These are phyloP conservation scores for Rhinocladiella mackenziei DNA, from an alignment of 2,329 filamentous ascomycete genomes.

Conservation along the genomic window DNA sequence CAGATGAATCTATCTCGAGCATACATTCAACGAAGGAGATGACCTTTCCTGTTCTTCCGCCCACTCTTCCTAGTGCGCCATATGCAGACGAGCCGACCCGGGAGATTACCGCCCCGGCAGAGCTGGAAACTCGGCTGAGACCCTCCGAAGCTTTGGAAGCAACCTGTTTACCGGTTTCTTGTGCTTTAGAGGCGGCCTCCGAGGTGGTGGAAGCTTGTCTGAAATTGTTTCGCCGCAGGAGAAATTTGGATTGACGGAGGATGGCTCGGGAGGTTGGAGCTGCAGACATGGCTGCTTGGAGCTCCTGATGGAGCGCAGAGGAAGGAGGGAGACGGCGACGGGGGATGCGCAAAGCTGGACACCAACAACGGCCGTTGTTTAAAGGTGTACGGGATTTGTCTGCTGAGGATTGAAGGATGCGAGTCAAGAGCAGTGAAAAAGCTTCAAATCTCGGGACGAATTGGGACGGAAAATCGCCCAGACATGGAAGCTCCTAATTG, in stretches of 20 bases:
- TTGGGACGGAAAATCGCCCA: conserved; percentile 15
- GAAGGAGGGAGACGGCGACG: conserved; percentile 6
- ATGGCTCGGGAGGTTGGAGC: conserved; percentile 41
- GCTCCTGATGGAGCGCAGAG: conserved; percentile 13
- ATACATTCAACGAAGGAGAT: conserved; percentile 82
- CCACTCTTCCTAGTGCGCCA: conserved; percentile 68
- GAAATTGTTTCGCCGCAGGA: conserved; percentile 42
- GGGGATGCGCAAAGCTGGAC: conserved; percentile 23
- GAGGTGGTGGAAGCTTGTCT: conserved; percentile 47
- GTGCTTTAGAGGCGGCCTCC: conserved; percentile 44
- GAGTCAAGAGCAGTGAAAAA: conserved; percentile 31
- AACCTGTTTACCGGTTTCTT: conserved; percentile 41
- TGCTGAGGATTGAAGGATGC: conserved; percentile 29
- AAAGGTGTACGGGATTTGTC: conserved; percentile 1
- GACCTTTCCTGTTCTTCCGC: conserved; percentile 75
- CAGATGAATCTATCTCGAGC: conserved; percentile 35
- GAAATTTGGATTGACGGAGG: conserved; percentile 46
- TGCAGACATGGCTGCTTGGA: conserved; percentile 41
- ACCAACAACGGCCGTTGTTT: conserved; percentile 5
- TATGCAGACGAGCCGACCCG: conserved; percentile 66
- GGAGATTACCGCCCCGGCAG: conserved; percentile 72
- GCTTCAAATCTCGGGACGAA: conserved; percentile 21
- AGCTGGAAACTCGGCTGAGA: conserved; percentile 73
- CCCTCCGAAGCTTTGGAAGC: conserved; percentile 70
- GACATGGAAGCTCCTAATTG: conserved; percentile 20